Percentiles rank a stretch among this genome's conserved stretches.
Evolutionary conservation across 108 stramenopile species (phyloP).

Genomic region (Aureococcus anophagefferens): DNA sequence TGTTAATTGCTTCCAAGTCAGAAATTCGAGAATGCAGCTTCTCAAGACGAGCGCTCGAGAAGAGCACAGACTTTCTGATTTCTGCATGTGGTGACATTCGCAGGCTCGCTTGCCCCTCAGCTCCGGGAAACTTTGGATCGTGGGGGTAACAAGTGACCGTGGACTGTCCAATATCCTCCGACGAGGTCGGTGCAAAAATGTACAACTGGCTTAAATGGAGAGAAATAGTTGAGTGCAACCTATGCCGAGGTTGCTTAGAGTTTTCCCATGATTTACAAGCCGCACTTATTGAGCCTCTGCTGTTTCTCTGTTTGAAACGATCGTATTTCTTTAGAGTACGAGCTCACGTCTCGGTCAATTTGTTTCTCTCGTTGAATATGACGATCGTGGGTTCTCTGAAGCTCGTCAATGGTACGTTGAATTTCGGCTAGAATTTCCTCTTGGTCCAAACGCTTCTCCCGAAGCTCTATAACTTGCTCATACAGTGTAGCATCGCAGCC

Average conservation of each 20-base stretch:
- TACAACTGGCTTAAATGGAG: conserved; percentile 17
- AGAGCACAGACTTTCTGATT: conserved; percentile 6
- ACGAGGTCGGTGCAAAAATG: background rate
- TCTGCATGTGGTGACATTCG: background rate
- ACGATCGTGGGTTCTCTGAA: conserved; percentile 36
- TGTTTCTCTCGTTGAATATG: conserved; percentile 26
- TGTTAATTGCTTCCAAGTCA: conserved; percentile 12
- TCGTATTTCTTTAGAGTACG: conserved; percentile 36
- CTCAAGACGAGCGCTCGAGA: conserved; percentile 1
- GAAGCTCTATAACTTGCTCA: conserved; percentile 49
- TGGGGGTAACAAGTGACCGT: background rate
- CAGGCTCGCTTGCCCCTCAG: too few relatives aligned
- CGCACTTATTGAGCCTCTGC: conserved; percentile 27
- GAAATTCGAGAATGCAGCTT: conserved; percentile 9
- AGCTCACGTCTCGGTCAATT: conserved; percentile 43
- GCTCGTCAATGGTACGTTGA: conserved; percentile 39
- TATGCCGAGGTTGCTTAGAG: too few relatives aligned
- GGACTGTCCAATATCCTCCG: background rate
- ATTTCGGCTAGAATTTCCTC: conserved; percentile 41
- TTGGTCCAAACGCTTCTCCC: conserved; percentile 46
- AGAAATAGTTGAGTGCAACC: conserved; percentile 7
- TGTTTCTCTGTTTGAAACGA: conserved; percentile 56
- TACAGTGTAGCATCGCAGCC: conserved; percentile 41
- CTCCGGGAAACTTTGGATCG: background rate
- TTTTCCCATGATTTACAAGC: too few relatives aligned